Conservation (phyloP, 1,284 basidiomycete genomes). For the Mycena sp. region DNA sequence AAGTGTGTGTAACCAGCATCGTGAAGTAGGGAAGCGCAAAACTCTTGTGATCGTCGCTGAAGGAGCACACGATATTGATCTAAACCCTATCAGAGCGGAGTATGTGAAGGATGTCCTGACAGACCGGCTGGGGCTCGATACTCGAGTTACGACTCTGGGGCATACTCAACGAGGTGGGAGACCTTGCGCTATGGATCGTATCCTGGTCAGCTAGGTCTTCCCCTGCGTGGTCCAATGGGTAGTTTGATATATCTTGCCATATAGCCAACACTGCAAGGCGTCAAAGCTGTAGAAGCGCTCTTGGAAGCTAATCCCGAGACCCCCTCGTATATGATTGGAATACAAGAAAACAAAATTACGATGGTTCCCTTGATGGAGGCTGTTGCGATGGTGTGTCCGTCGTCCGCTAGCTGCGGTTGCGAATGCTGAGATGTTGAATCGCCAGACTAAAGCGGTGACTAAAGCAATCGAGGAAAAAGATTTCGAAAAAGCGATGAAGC, state of each 20-base stretch:
- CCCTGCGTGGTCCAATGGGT: background rate
- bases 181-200: slow-evolving; percentile 93
- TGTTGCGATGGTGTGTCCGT: slow-evolving; percentile 75
- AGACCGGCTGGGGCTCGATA: slow-evolving; percentile 91
- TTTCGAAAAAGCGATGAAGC: slow-evolving; percentile 88
- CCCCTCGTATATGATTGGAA: slow-evolving; percentile 97
- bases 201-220: slow-evolving; percentile 67
- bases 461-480: slow-evolving; percentile 86
- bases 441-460: slow-evolving; percentile 86
- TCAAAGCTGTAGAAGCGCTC: slow-evolving; percentile 92
- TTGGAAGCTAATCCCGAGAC: slow-evolving; percentile 91
- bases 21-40: slow-evolving; percentile 93
- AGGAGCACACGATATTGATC: slow-evolving; percentile 88
- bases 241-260: background rate
- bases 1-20: slow-evolving; percentile 67
- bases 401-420: background rate
- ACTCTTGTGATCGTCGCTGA: slow-evolving; percentile 99
- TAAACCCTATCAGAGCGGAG: slow-evolving; percentile 91
- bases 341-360: slow-evolving; percentile 95
- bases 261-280: slow-evolving; percentile 93
- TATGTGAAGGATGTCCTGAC: slow-evolving; percentile 91
- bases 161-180: slow-evolving; percentile 96
- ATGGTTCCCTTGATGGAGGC: slow-evolving; percentile 93
- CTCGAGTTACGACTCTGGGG: slow-evolving; percentile 97
- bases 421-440: background rate